Evolutionary conservation across 1,284 basidiomycete genomes (phyloP).

Genomic region (Neonothopanus nambi): DNA sequence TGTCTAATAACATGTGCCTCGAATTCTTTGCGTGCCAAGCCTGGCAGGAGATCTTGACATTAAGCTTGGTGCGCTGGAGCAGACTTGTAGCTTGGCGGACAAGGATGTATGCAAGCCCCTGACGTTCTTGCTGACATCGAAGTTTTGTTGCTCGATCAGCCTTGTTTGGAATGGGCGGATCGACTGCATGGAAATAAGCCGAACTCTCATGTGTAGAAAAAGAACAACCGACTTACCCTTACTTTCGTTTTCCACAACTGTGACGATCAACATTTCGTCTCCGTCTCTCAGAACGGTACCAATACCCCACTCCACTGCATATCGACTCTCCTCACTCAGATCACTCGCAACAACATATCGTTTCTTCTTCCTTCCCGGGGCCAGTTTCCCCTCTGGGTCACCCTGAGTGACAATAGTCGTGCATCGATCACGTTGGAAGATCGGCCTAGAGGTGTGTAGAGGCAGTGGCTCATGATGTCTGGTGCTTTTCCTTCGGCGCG

Average conservation of each 20-base stretch:
- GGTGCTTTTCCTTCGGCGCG: constrained; percentile 59
- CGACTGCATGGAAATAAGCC: constrained; percentile 51
- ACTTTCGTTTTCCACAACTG: constrained; percentile 89
- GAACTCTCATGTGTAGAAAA: constrained; percentile 2
- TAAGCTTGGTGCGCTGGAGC: constrained; percentile 86
- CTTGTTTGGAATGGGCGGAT: constrained; percentile 69
- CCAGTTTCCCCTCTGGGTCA: constrained; percentile 61
- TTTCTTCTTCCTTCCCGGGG: constrained; percentile 55
- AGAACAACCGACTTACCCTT: constrained; percentile 59
- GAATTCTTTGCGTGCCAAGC: constrained; percentile 96
- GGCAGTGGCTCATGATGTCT: constrained; percentile 61
- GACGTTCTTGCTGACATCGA: constrained; percentile 90
- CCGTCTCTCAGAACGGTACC: constrained; percentile 95
- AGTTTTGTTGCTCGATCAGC: constrained; percentile 77
- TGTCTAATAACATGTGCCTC: constrained; percentile 92
- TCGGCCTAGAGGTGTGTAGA: constrained; percentile 70
- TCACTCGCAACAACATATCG: constrained; percentile 93
- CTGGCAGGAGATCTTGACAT: constrained; percentile 88
- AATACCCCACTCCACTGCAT: constrained; percentile 94
- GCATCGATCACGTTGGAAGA: constrained; percentile 90
- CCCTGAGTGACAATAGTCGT: constrained; percentile 90
- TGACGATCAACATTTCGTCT: constrained; percentile 89
- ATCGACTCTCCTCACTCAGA: constrained; percentile 88
- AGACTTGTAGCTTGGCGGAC: constrained; percentile 87
- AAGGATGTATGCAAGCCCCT: constrained; percentile 85